These are phyloP conservation scores for Gyromitra esculenta DNA, from an alignment of 2,329 filamentous ascomycete species.

Conservation along the genomic window DNA sequence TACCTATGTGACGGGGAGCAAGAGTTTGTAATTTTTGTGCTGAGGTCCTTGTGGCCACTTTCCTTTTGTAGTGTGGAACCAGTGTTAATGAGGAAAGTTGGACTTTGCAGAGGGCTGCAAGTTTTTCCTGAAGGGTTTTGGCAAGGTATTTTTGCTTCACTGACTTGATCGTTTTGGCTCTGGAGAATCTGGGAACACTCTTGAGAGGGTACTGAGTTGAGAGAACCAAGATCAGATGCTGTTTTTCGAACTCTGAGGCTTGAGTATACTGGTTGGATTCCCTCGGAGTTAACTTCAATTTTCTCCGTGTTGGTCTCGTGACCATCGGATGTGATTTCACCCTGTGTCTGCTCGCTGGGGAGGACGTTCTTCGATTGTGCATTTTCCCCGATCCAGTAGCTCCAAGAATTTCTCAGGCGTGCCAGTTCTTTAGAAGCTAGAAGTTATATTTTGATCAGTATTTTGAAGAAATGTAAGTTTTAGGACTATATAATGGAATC, in stretches of 20 bases:
- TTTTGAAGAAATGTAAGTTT: not conserved
- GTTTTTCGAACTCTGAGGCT: not conserved
- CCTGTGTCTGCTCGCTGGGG: not conserved
- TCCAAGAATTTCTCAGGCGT: slow-evolving; percentile 38
- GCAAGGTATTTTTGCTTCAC: not conserved
- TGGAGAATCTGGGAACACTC: not conserved
- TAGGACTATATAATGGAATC: not conserved
- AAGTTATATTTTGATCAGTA: not conserved
- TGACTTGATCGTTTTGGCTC: not conserved
- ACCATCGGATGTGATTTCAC: not conserved
- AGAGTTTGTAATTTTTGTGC: no score
- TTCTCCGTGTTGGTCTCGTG: not conserved
- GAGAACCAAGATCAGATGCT: not conserved
- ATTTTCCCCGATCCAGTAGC: slow-evolving; percentile 25
- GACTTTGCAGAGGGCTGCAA: not conserved
- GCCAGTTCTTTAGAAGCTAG: not conserved
- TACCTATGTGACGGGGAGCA: not conserved
- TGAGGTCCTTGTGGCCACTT: not conserved
- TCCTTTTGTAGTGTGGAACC: not conserved
- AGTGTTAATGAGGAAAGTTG: not conserved
- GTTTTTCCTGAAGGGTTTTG: not conserved
- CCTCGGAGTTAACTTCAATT: not conserved
- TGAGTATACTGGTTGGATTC: not conserved
- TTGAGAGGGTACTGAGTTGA: not conserved
- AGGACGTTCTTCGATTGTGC: not conserved